Base-by-base conservation (phyloP, 169 alveolate genomes). In the Cystoisospora suis region DNA sequence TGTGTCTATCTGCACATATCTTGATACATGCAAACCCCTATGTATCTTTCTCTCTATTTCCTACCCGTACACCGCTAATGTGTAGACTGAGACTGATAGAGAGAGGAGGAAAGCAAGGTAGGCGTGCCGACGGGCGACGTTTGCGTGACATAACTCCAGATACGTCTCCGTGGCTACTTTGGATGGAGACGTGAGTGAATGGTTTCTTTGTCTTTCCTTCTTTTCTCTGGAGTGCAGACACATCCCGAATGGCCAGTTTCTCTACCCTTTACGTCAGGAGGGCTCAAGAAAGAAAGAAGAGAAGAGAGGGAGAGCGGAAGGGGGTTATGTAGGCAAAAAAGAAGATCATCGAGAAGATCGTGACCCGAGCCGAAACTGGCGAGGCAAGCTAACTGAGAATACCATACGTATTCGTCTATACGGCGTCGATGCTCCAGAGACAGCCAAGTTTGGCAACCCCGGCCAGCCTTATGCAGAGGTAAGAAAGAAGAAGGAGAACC, bases 401-500 rank as follows among this genome's bases (percentile, higher is more conserved):
- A 87, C 91, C 23, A 15, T 87, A 3, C 72, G 87, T 45, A 45
- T 87, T 47, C 91, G 91, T n/a, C 38, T 87, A 12, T 87, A 87
- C 29, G 91, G 79, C 12, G 81, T 87, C 0, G 91, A 87, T 58
- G 77, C 91, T 34, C 91, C 91, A 12, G 91, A 87, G 85, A 47
- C 91, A 32, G 79, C 91, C 77, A 87, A 87, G 75, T 44, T 69
- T 23, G 91, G 91, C 47, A 7, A 53, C 17, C 79, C 91, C 3
- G 91, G 91, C 34, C 91, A 87, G 58, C 91, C 91, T 36, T 87
- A 34, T 72, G 85, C 77, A 6, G 72, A 69, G 70, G 91, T 86
- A 34, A 47, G 88, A 4, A 3, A 3, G 72, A 58, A 58, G 2
- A 20, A 9, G 65, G 65, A 53, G 20, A 53, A 53, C 65, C 9